These are phyloP conservation scores for Suillus weaverae DNA, from an alignment of 768 basidiomycete genomes.

Conservation along the genomic window DNA sequence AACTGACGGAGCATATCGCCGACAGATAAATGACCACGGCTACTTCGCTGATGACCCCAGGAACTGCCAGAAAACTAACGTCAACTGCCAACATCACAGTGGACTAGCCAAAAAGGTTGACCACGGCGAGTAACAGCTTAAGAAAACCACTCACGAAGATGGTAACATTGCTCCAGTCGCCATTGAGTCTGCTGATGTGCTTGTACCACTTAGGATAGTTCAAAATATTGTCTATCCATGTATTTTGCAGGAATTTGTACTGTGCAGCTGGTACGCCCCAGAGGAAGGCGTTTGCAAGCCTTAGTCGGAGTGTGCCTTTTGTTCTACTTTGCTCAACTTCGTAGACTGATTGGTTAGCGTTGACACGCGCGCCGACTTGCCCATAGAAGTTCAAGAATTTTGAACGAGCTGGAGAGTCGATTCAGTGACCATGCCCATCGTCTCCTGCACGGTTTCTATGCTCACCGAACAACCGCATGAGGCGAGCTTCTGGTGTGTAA, in stretches of 20 bases:
- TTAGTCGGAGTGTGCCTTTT: background rate
- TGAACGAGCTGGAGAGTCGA: conserved; percentile 20
- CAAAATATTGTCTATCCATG: background rate
- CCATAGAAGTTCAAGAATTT: conserved; percentile 39
- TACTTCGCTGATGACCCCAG: conserved; percentile 31
- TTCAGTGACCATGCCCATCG: conserved; percentile 8
- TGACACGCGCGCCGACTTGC: conserved; percentile 35
- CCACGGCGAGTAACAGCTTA: background rate
- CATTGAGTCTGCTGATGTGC: conserved; percentile 6
- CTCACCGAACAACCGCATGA: conserved; percentile 12
- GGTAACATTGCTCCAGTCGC: conserved; percentile 8
- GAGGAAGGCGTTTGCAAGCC: background rate
- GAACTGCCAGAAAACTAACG: conserved; percentile 53
- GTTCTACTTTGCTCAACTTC: conserved; percentile 18
- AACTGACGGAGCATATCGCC: conserved; percentile 33
- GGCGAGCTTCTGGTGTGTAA: conserved; percentile 3
- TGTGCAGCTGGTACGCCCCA: background rate
- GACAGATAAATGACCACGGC: conserved; percentile 38
- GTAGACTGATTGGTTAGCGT: conserved; percentile 27
- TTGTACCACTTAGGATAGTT: conserved; percentile 8
- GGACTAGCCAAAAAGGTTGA: conserved; percentile 29
- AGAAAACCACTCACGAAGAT: conserved; percentile 4
- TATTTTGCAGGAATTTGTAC: conserved; percentile 1
- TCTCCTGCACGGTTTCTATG: background rate
- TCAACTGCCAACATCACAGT: conserved; percentile 53